These are phyloP conservation scores for Petunia hybrid DNA, from an alignment of 305 asterid species.

Conservation along the genomic window DNA sequence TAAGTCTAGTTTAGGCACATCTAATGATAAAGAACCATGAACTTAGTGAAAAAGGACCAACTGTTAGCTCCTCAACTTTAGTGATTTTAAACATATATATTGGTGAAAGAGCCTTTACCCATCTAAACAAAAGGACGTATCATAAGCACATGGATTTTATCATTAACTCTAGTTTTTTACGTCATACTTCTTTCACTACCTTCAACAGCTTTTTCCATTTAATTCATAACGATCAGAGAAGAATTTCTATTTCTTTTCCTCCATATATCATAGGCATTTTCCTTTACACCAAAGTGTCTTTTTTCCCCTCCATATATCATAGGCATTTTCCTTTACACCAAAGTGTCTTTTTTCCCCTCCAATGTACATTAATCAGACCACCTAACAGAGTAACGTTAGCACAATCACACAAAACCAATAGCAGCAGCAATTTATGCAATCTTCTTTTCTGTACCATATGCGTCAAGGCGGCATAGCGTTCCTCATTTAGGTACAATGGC, in stretches of 20 bases:
- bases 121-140: constrained; percentile 12
- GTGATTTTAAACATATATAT: constrained; percentile 19
- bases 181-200: constrained; percentile 5
- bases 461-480: constrained; percentile 90
- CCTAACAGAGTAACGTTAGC: constrained; percentile 20
- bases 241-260: constrained; percentile 24
- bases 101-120: neutral
- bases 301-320: too few species aligned
- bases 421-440: constrained; percentile 24
- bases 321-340: constrained; percentile 1
- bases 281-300: too few species aligned
- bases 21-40: constrained; percentile 10
- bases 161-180: constrained; percentile 18
- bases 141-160: constrained; percentile 7
- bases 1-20: neutral
- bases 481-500: constrained; percentile 91
- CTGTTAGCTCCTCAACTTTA: constrained; percentile 8
- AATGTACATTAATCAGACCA: constrained; percentile 1
- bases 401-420: neutral
- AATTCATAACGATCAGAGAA: constrained; percentile 19
- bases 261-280: constrained; percentile 3
- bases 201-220: neutral
- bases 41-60: neutral
- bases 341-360: constrained; percentile 17
- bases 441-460: constrained; percentile 65